Base-by-base conservation (phyloP, 345 rosid species). In the Hypericum perforatum region DNA sequence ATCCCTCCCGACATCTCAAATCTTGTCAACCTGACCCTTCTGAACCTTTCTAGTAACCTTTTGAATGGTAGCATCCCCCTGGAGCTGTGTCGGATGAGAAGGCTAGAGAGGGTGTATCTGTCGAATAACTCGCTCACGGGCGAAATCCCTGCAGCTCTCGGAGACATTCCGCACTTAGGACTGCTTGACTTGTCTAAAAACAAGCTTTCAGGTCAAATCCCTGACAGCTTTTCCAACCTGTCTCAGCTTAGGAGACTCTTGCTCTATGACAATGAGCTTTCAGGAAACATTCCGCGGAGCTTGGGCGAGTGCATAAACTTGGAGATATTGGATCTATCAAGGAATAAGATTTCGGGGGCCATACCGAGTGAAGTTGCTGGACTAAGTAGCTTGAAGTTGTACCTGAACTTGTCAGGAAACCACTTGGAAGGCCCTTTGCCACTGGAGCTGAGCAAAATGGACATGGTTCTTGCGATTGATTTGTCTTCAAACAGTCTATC, bases 401-500 rank as follows among this genome's bases (percentile, higher is more conserved):
- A 85, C 74, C 56, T 91, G 52, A 91, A 91, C 58, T 66, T 91
- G 79, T 91, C 98, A 5, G 74, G 79, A 52, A 91, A 91, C 66
- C 66, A 72, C 57, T 70, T 91, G 41, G 70, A 66, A 0, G 98
- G 98, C 5, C 57, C 55, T 3, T 65, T 87, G 15, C 96, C 98
- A n/a, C 37, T 77, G 51, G 95, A 85, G 82, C 78, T 85, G 56
- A 81, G 90, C 63, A 91, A 85, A 68, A 91, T 91, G 96, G 95
- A 87, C 70, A 91, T 87, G 98, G 95, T 87, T 51, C 72, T 91
- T 16, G 82, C 88, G 16, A 67, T 91, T 60, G 98, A 91, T 77
- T 60, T 91, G 8, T 87, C 98, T 44, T 79, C 73, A 9, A 91
- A 91, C 72, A 61, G 76, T 58, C 76, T 87, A 52, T 87, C 94